Evolutionary conservation across 495 filamentous ascomycete species (phyloP).

Genomic region (Aspergillus sclerotiicarbonarius): DNA sequence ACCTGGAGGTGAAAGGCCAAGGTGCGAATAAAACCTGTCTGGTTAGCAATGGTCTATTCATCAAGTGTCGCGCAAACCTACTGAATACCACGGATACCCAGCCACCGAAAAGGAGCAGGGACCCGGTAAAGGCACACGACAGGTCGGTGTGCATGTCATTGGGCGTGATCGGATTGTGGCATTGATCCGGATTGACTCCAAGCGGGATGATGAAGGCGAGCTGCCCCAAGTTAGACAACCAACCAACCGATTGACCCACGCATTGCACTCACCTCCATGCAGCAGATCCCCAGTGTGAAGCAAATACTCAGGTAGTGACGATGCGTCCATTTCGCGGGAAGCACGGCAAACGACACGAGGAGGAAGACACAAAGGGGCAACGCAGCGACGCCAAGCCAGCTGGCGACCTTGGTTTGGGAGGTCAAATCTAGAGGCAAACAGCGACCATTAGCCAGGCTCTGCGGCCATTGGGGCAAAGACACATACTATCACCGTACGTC

Average conservation of each 20-base stretch:
- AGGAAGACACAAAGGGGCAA: constrained; percentile 72
- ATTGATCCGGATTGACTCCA: constrained; percentile 74
- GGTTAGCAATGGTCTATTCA: constrained; percentile 8
- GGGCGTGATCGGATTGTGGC: constrained; percentile 86
- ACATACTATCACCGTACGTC: constrained; percentile 74
- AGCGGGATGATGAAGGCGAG: constrained; percentile 87
- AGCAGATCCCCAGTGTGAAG: constrained; percentile 67
- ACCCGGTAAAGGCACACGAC: constrained; percentile 84
- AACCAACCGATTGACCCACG: neutral
- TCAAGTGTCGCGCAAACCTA: constrained; percentile 28
- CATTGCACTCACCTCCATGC: constrained; percentile 66
- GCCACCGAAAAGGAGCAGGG: constrained; percentile 80
- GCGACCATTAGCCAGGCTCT: neutral
- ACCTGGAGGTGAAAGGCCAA: constrained; percentile 95
- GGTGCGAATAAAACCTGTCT: constrained; percentile 75
- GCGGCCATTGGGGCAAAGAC: neutral
- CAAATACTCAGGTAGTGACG: constrained; percentile 91
- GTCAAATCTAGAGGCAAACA: constrained; percentile 53
- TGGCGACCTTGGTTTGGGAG: constrained; percentile 60
- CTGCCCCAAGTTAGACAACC: constrained; percentile 14
- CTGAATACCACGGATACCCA: constrained; percentile 81
- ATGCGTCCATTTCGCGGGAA: constrained; percentile 87
- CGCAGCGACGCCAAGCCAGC: constrained; percentile 77
- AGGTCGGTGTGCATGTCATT: constrained; percentile 83
- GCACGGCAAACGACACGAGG: constrained; percentile 74